Percentiles rank a stretch among this genome's conserved stretches.
phyloP scores from a whole-genome alignment of 2,329 filamentous ascomycete species.

The Aspergillus neotritici region DNA sequence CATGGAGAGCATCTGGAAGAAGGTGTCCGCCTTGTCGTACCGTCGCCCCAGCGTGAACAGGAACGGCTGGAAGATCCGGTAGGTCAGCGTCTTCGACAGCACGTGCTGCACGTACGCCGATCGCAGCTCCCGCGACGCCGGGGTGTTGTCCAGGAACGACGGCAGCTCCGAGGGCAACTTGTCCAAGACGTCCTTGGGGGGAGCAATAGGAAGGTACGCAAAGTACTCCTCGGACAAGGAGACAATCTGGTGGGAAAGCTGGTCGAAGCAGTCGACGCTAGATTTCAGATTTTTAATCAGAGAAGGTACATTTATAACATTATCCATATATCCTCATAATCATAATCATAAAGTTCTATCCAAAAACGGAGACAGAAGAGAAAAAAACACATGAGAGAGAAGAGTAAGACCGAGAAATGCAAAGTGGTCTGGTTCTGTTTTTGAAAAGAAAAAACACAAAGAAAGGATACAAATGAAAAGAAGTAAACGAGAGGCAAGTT shows the following conservation, averaged over 20 bases:
- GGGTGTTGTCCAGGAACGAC: constrained; percentile 50
- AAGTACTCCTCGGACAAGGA: constrained; percentile 50
- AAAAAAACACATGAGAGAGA: constrained; percentile 11
- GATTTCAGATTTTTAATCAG: constrained; percentile 34
- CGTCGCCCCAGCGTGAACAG: constrained; percentile 51
- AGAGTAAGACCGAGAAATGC: constrained; percentile 3
- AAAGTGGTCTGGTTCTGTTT: constrained; percentile 8
- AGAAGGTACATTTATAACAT: constrained; percentile 39
- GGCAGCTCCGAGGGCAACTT: constrained; percentile 50
- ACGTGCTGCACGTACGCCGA: constrained; percentile 51
- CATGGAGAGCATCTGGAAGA: constrained; percentile 51
- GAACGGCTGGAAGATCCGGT: constrained; percentile 54
- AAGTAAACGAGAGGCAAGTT: background rate
- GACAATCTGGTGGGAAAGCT: constrained; percentile 48
- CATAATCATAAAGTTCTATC: constrained; percentile 21
- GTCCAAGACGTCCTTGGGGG: constrained; percentile 46
- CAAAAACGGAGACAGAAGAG: constrained; percentile 12
- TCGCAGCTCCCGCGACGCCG: constrained; percentile 48
- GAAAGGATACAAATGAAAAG: constrained; percentile 1
- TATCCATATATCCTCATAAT: constrained; percentile 25
- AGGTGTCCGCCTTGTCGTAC: constrained; percentile 52
- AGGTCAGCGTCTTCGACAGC: constrained; percentile 53
- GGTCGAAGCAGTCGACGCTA: constrained; percentile 49
- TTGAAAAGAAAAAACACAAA: constrained; percentile 12
- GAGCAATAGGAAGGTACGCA: constrained; percentile 47